A percentile compares a stretch with the other conserved stretches of the same genome.
Conservation (phyloP, 139 green algal species). For the Tetradesmus obliquus region DNA sequence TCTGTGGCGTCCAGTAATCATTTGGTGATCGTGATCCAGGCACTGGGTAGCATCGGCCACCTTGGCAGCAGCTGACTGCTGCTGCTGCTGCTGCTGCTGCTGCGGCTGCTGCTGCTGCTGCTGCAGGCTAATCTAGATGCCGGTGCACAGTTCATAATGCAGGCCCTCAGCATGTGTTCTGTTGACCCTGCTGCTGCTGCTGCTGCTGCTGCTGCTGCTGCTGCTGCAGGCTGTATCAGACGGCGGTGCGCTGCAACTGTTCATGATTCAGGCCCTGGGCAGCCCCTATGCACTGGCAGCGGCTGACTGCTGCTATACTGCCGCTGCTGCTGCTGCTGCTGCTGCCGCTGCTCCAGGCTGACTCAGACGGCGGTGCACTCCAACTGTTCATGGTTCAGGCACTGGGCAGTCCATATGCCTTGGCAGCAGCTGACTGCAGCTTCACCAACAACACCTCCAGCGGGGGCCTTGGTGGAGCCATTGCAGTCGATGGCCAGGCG, state of each 20-base stretch:
- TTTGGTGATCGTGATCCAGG: too few relatives aligned
- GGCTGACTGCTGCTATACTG: background rate
- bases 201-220: background rate
- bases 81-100: too few relatives aligned
- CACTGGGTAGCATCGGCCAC: too few relatives aligned
- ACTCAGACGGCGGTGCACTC: background rate
- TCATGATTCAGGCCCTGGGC: background rate
- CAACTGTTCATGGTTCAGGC: background rate
- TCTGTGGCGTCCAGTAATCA: too few relatives aligned
- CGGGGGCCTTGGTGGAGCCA: background rate
- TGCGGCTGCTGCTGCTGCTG: too few relatives aligned
- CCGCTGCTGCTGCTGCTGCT: constrained; percentile 16
- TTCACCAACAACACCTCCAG: constrained; percentile 30
- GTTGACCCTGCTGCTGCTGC: background rate
- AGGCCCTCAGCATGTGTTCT: background rate
- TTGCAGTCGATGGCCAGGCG: background rate
- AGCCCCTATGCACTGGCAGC: background rate
- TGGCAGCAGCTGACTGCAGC: background rate
- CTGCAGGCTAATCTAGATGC: too few relatives aligned
- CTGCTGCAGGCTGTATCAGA: background rate
- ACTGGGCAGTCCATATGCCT: too few relatives aligned
- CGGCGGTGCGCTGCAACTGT: background rate
- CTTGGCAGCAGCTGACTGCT: too few relatives aligned
- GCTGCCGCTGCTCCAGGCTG: constrained; percentile 4
- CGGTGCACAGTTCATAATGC: too few relatives aligned